These are phyloP conservation scores for Curvularia hawaiiensis DNA, from an alignment of 2,329 filamentous ascomycete genomes.

Conservation along the genomic window DNA sequence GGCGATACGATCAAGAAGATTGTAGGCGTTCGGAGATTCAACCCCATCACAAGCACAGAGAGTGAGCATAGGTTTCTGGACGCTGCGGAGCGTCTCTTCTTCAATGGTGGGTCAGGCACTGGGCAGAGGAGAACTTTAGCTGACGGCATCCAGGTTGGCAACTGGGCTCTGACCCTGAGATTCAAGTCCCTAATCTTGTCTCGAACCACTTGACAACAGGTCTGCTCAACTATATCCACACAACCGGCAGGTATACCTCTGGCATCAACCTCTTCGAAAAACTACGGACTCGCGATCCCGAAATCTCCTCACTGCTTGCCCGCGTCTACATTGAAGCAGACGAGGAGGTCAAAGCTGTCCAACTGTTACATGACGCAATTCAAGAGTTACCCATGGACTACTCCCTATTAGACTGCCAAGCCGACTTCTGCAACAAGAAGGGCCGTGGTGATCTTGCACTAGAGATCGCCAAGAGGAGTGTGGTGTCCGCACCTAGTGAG, in stretches of 20 bases:
- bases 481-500: slow-evolving; percentile 93
- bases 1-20: slow-evolving; percentile 96
- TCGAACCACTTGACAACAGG: slow-evolving; percentile 96
- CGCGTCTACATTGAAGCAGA: slow-evolving; percentile 93
- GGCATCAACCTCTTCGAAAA: slow-evolving; percentile 99
- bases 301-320: slow-evolving; percentile 90
- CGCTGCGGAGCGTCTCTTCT: slow-evolving; percentile 93
- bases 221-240: slow-evolving; percentile 91
- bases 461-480: slow-evolving; percentile 91
- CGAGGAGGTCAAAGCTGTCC: slow-evolving; percentile 94
- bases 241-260: slow-evolving; percentile 90
- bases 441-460: slow-evolving; percentile 85
- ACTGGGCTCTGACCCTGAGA: slow-evolving; percentile 92
- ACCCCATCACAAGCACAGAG: slow-evolving; percentile 97
- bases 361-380: slow-evolving; percentile 83
- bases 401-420: slow-evolving; percentile 91
- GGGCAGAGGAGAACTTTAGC: not conserved
- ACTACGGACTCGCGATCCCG: slow-evolving; percentile 84
- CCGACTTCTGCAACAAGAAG: slow-evolving; percentile 88
- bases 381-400: slow-evolving; percentile 97
- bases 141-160: slow-evolving; percentile 71
- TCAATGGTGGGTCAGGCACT: slow-evolving; percentile 66
- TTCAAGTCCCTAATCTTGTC: slow-evolving; percentile 95
- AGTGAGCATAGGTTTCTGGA: slow-evolving; percentile 95
- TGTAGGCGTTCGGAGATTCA: slow-evolving; percentile 95